Percentiles rank a stretch among this genome's conserved stretches.
Evolutionary conservation across 1,139 yeast genomes (phyloP).

Genomic region (Saccharomyces hybrid): DNA sequence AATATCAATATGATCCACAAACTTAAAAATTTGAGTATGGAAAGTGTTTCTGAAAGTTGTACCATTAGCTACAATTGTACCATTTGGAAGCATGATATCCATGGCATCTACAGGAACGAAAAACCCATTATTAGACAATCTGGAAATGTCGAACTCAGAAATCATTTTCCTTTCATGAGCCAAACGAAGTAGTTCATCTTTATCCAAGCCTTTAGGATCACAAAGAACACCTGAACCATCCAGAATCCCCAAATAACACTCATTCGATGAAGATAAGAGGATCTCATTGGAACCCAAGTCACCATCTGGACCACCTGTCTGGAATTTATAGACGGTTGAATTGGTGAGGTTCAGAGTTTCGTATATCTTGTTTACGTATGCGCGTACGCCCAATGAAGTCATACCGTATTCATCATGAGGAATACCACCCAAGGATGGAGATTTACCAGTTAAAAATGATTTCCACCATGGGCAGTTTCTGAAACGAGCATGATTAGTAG

Average conservation of each 20-base stretch:
- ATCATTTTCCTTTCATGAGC: constrained; percentile 77
- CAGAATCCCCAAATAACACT: constrained; percentile 77
- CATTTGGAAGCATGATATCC: constrained; percentile 72
- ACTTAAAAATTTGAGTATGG: constrained; percentile 69
- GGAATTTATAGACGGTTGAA: constrained; percentile 65
- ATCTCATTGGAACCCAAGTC: constrained; percentile 96
- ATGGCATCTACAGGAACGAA: constrained; percentile 80
- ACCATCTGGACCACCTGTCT: constrained; percentile 99
- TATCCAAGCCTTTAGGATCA: constrained; percentile 85
- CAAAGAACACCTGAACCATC: constrained; percentile 95
- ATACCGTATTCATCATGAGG: constrained; percentile 98
- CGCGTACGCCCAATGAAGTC: constrained; percentile 93
- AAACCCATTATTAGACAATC: constrained; percentile 70
- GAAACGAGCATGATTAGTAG: constrained; percentile 86
- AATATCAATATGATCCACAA: constrained; percentile 61
- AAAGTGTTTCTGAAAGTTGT: constrained; percentile 86
- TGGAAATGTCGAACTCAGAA: constrained; percentile 56
- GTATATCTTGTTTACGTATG: constrained; percentile 84
- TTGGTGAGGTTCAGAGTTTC: constrained; percentile 62
- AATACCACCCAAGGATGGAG: constrained; percentile 89
- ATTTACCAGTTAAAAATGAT: constrained; percentile 94
- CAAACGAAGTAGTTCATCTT: constrained; percentile 65
- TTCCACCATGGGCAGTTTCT: constrained; percentile 99
- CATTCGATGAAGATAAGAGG: constrained; percentile 64
- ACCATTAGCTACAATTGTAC: constrained; percentile 68